phyloP scores from a whole-genome alignment of 164 flowering plant genomes.

The Umbilicus rupestris region DNA sequence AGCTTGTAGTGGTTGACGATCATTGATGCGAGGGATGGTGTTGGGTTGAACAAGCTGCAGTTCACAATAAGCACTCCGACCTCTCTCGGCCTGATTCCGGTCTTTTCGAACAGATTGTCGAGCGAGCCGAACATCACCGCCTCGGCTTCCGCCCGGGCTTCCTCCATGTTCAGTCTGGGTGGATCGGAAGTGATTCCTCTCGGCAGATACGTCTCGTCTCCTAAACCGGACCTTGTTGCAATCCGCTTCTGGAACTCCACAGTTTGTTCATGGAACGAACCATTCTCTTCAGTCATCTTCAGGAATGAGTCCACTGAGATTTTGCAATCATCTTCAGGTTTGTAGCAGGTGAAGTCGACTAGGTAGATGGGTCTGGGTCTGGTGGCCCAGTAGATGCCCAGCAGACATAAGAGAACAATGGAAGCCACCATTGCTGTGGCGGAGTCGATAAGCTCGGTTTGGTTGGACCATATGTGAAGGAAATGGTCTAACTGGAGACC shows the following conservation, averaged over 20 bases:
- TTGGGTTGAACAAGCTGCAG: conserved; percentile 82
- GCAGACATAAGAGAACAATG: conserved; percentile 17
- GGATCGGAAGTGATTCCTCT: conserved; percentile 50
- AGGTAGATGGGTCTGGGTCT: conserved; percentile 50
- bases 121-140: conserved; percentile 68
- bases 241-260: conserved; percentile 53
- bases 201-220: conserved; percentile 74
- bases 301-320: conserved; percentile 45
- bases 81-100: conserved; percentile 45
- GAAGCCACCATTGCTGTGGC: conserved; percentile 24
- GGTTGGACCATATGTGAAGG: conserved; percentile 23
- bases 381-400: conserved; percentile 37
- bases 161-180: conserved; percentile 45
- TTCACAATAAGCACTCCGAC: conserved; percentile 65
- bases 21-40: conserved; percentile 82
- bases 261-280: conserved; percentile 43
- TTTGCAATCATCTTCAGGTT: conserved; percentile 54
- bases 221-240: conserved; percentile 51
- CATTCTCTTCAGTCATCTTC: conserved; percentile 48
- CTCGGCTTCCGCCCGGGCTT: conserved; percentile 73
- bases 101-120: conserved; percentile 51
- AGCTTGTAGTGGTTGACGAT: conserved; percentile 84
- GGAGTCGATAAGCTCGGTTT: conserved; percentile 18
- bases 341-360: conserved; percentile 67
- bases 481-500: conserved; percentile 23